A percentile compares a stretch with the other conserved stretches of the same genome.
Evolutionary conservation across 2,329 filamentous ascomycete species (phyloP).

Genomic region (Neofusicoccum sp.): DNA sequence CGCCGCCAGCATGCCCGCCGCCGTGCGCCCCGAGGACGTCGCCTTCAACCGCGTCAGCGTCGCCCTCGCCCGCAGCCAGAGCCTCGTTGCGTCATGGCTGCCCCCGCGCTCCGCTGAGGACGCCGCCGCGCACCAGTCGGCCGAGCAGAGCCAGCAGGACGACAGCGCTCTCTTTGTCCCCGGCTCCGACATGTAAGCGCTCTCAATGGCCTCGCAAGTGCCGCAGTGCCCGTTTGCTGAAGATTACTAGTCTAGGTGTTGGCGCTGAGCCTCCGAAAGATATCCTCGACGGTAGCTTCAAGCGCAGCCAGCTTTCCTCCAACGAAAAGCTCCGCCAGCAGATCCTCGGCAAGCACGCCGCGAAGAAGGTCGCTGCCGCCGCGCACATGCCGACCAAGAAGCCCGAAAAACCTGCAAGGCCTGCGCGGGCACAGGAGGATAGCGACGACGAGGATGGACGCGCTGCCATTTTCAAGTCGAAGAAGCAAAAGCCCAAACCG

Average conservation of each 20-base stretch:
- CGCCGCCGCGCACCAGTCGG: conserved; percentile 41
- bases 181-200: conserved; percentile 56
- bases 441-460: conserved; percentile 45
- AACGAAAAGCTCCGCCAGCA: conserved; percentile 47
- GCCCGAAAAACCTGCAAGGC: conserved; percentile 22
- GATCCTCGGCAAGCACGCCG: conserved; percentile 47
- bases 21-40: conserved; percentile 50
- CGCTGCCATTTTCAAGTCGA: conserved; percentile 37
- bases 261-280: conserved; percentile 41
- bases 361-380: conserved; percentile 32
- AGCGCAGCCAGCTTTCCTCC: conserved; percentile 39
- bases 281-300: conserved; percentile 41
- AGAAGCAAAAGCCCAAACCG: conserved; percentile 26
- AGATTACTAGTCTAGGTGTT: conserved; percentile 39
- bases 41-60: conserved; percentile 59
- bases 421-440: conserved; percentile 27
- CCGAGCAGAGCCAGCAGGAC: conserved; percentile 51
- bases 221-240: neutral
- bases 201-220: neutral
- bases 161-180: conserved; percentile 58
- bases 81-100: conserved; percentile 60
- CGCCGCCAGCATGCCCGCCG: conserved; percentile 30
- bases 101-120: conserved; percentile 49
- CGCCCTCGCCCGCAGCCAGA: conserved; percentile 56
- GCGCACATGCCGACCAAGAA: conserved; percentile 17